Conservation (phyloP, 441 rosid genomes). For the Corymbia calophylla region DNA sequence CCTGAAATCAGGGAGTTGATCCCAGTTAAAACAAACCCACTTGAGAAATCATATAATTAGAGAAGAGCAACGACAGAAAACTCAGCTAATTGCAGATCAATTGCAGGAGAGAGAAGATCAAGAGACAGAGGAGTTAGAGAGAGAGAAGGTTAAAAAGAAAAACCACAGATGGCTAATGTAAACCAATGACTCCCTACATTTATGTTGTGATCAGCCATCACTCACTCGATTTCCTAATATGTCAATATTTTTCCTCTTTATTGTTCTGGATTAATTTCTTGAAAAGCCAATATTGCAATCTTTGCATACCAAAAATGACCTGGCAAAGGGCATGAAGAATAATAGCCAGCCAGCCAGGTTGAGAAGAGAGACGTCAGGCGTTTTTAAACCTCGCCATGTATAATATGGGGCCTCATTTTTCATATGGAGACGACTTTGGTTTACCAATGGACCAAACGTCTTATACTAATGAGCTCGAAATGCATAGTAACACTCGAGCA, state of each 20-base stretch:
- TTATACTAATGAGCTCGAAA: background rate
- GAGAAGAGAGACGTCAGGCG: background rate
- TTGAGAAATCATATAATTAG: background rate
- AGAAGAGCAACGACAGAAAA: background rate
- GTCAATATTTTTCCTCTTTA: background rate
- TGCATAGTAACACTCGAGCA: background rate
- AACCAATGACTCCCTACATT: background rate
- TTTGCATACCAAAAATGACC: background rate
- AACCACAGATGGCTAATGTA: background rate
- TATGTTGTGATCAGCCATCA: background rate
- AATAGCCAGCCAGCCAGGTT: background rate
- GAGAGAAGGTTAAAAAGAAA: background rate
- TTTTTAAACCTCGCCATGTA: background rate
- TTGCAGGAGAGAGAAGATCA: background rate
- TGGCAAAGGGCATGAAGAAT: background rate
- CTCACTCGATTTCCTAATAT: background rate
- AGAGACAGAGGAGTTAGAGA: background rate
- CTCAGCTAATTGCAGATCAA: background rate
- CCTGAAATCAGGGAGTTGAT: background rate
- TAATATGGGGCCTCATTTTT: background rate
- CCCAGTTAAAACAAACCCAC: background rate
- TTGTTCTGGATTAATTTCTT: background rate
- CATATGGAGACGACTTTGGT: background rate
- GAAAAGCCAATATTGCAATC: background rate
- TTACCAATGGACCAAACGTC: background rate